A percentile compares a stretch with the other conserved stretches of the same genome.
Evolutionary conservation across 2,329 filamentous ascomycete species (phyloP).

Genomic region (Aspergillus uvarum): DNA sequence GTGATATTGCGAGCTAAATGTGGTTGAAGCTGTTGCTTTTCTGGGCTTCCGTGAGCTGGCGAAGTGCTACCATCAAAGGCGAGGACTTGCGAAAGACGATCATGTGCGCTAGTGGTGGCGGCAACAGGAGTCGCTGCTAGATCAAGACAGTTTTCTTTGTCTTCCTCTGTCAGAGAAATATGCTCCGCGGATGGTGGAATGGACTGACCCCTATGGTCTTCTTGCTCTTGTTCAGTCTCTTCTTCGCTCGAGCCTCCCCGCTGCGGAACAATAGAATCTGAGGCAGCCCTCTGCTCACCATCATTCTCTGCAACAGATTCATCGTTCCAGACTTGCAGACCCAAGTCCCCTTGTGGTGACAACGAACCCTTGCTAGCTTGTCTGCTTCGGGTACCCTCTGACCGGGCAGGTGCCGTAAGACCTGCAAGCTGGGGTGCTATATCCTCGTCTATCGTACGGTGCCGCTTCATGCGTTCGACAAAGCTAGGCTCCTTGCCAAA

Average conservation of each 20-base stretch:
- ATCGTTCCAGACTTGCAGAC: slow-evolving; percentile 10
- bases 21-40: slow-evolving; percentile 3
- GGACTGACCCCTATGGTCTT: slow-evolving; percentile 37
- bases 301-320: slow-evolving; percentile 13
- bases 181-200: slow-evolving; percentile 30
- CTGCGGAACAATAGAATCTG: slow-evolving; percentile 12
- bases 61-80: slow-evolving; percentile 27
- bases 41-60: slow-evolving; percentile 9
- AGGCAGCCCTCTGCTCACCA: slow-evolving; percentile 22
- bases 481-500: slow-evolving; percentile 46
- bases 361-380: slow-evolving; percentile 2
- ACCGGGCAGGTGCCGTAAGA: slow-evolving; percentile 34
- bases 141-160: slow-evolving; percentile 48
- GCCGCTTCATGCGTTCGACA: slow-evolving; percentile 34
- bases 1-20: slow-evolving; percentile 4
- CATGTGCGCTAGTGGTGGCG: slow-evolving; percentile 36
- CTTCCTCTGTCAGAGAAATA: slow-evolving; percentile 40
- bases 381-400: slow-evolving; percentile 13
- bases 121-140: slow-evolving; percentile 25
- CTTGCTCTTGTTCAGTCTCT: slow-evolving; percentile 50
- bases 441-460: slow-evolving; percentile 36
- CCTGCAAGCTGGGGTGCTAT: slow-evolving; percentile 37
- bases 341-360: slow-evolving; percentile 4
- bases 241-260: slow-evolving; percentile 39
- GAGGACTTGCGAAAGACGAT: slow-evolving; percentile 40